phyloP scores from a whole-genome alignment of 768 basidiomycete genomes.

The Porphyrellus cyaneotinctus region DNA sequence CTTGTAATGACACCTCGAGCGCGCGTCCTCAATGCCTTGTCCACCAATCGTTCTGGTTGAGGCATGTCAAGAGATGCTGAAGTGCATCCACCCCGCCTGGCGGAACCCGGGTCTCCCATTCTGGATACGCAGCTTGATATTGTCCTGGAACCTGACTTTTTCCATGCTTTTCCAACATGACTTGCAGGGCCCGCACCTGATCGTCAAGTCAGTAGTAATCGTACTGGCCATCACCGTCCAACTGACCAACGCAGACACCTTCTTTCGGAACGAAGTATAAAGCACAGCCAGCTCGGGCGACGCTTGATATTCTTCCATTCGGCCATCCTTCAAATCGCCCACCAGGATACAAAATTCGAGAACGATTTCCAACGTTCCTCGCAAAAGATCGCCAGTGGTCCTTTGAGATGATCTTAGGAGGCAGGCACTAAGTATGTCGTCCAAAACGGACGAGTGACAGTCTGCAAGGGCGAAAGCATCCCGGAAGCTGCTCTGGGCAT shows the following conservation, averaged over 20 bases:
- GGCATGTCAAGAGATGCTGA: slow-evolving; percentile 48
- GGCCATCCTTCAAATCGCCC: slow-evolving; percentile 52
- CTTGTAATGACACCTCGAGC: not conserved
- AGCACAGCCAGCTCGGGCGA: slow-evolving; percentile 52
- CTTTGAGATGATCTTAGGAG: slow-evolving; percentile 66
- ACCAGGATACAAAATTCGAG: slow-evolving; percentile 65
- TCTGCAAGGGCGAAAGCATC: slow-evolving; percentile 72
- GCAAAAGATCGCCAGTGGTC: slow-evolving; percentile 59
- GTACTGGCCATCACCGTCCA: not conserved
- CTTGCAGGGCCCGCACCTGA: slow-evolving; percentile 55
- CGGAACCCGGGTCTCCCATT: slow-evolving; percentile 33
- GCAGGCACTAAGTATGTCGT: slow-evolving; percentile 74
- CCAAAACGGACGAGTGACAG: slow-evolving; percentile 63
- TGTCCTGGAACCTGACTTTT: slow-evolving; percentile 18
- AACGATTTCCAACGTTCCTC: slow-evolving; percentile 58
- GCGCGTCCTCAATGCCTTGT: not conserved
- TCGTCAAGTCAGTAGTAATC: slow-evolving; percentile 1
- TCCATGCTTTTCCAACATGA: slow-evolving; percentile 50
- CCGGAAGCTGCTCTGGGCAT: slow-evolving; percentile 37
- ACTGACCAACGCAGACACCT: slow-evolving; percentile 58
- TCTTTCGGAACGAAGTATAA: slow-evolving; percentile 48
- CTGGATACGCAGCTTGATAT: slow-evolving; percentile 22
- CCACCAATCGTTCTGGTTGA: slow-evolving; percentile 64
- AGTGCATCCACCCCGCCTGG: slow-evolving; percentile 53
- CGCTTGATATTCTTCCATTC: slow-evolving; percentile 64